These are phyloP conservation scores for Cutaneotrichosporon cavernicola DNA, from an alignment of 1,284 basidiomycete species.

Conservation along the genomic window DNA sequence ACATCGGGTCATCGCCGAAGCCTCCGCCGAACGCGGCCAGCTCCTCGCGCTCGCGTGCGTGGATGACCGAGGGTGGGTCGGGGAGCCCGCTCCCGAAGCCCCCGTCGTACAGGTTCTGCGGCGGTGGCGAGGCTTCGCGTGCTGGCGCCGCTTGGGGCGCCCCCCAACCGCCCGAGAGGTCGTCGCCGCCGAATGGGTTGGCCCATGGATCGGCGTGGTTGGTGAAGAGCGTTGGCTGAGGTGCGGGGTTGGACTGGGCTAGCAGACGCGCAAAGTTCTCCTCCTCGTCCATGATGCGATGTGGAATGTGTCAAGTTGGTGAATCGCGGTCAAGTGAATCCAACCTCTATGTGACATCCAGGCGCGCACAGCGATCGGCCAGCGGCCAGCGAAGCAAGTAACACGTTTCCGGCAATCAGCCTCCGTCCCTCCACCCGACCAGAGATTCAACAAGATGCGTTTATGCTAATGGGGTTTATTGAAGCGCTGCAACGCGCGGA, in stretches of 20 bases:
- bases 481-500: not conserved
- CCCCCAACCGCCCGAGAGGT: constrained; percentile 15
- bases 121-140: not conserved
- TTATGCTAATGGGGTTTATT: constrained; percentile 10
- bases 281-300: constrained; percentile 46
- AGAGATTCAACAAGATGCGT: not conserved
- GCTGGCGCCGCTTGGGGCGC: not conserved
- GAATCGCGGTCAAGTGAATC: not conserved
- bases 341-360: no score
- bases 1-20: constrained; percentile 11
- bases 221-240: constrained; percentile 35
- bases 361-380: no score
- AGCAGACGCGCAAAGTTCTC: constrained; percentile 45
- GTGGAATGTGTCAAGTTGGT: not conserved
- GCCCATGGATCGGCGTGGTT: constrained; percentile 47
- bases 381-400: no score
- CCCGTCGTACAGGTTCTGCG: not conserved
- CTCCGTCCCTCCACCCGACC: not conserved
- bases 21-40: constrained; percentile 15
- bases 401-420: not conserved
- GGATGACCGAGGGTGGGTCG: constrained; percentile 47
- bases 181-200: constrained; percentile 48
- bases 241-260: constrained; percentile 37
- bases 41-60: constrained; percentile 40
- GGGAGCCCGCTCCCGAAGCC: constrained; percentile 20